A percentile compares a stretch with the other conserved stretches of the same genome.
These are phyloP conservation scores for Leccinum variicolor DNA, from an alignment of 768 basidiomycete genomes.

Conservation along the genomic window DNA sequence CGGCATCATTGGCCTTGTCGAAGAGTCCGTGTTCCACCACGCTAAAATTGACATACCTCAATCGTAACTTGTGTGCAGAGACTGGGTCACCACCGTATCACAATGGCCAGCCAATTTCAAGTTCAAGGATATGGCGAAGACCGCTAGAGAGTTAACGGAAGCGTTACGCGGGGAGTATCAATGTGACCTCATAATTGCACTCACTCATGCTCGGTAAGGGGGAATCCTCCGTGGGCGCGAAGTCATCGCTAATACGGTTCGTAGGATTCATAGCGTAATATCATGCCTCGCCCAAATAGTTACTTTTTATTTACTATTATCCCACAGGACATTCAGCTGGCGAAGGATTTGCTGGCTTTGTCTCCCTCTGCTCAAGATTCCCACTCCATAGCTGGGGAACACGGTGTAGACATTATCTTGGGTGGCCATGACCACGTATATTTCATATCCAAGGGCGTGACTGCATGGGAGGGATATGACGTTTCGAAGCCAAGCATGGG, in stretches of 20 bases:
- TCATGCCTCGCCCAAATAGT: background rate
- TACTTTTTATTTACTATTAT: slow-evolving; percentile 7
- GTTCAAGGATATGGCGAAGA: slow-evolving; percentile 71
- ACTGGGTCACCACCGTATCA: slow-evolving; percentile 85
- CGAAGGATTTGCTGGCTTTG: slow-evolving; percentile 59
- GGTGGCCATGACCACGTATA: slow-evolving; percentile 91
- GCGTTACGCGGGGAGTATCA: slow-evolving; percentile 68
- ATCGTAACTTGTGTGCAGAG: slow-evolving; percentile 41
- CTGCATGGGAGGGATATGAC: slow-evolving; percentile 66
- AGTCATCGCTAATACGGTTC: slow-evolving; percentile 3
- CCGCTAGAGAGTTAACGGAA: slow-evolving; percentile 66
- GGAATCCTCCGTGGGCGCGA: slow-evolving; percentile 4
- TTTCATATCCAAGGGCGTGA: slow-evolving; percentile 64
- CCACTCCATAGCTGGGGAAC: slow-evolving; percentile 44
- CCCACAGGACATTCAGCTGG: slow-evolving; percentile 65
- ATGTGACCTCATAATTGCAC: slow-evolving; percentile 81
- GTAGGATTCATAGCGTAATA: slow-evolving; percentile 27
- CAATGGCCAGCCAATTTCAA: slow-evolving; percentile 82
- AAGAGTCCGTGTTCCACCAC: slow-evolving; percentile 50
- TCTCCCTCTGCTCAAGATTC: slow-evolving; percentile 52
- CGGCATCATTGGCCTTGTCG: slow-evolving; percentile 84
- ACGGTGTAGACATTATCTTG: slow-evolving; percentile 80
- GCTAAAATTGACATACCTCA: background rate
- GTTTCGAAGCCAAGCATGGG: slow-evolving; percentile 50
- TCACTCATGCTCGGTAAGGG: slow-evolving; percentile 73